Evolutionary conservation across 192 early-diverging fungal genomes (phyloP), one percentile per base, ranked within the genome.

Genomic region (Coemansia sp.): DNA sequence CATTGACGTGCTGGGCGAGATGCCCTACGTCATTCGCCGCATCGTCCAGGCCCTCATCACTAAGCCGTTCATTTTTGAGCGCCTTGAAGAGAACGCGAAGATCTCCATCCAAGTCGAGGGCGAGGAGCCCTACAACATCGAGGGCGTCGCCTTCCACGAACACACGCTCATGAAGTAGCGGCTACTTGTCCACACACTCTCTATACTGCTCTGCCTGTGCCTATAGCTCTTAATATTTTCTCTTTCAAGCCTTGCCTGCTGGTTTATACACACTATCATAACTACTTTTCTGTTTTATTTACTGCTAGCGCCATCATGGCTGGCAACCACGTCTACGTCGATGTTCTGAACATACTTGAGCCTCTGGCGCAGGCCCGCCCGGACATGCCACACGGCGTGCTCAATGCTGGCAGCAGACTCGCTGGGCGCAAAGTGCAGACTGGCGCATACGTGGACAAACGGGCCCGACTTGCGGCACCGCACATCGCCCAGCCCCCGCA

Each of bases 41-140:
- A 72, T 96, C 42, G 93, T 98, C 41, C 93, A 96, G 82, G 91
- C 94, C 0, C 89, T 96, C 65, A 90, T 98, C 31, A 95, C 94
- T 20, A 93, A 93, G 63, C 96, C 96, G 36, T 97, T 90, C 65
- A 86, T 95, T 35, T 98, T 96, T 76, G 94, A 98, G 76, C 96
- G 95, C 90, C 88, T 91, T 58, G 87, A 89, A 35, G 89, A 89
- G 3, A 81, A 77, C 9, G 90, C 90, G 39, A 84, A 87, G 45
- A 81, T 98, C 22, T 87, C 80, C 12, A 65, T 98, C 56, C 69
- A 77, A 14, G 46, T 76, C 42, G 78, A 85, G 14, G 95, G 89
- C n/a, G 87, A 89, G n/a, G 86, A 89, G 39, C 78, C 80, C 39
- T 80, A 85, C 58, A 73, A 74, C 32, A 31, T 92, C 17, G 71